Base-by-base conservation (phyloP, 176 grass and related monocot genomes). In the Zoysia pacifica region DNA sequence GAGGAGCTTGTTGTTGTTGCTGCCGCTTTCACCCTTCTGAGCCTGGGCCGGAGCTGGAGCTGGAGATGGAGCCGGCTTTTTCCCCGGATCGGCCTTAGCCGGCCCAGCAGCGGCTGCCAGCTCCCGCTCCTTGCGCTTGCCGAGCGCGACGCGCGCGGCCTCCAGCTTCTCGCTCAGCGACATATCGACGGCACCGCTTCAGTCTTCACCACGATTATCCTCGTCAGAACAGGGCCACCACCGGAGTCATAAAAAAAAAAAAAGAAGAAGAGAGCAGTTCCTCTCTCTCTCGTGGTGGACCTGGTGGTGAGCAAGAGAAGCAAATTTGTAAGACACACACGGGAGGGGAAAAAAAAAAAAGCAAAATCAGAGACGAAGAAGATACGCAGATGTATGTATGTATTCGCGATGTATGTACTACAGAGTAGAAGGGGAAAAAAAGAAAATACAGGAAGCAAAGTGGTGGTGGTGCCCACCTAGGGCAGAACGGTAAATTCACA, bases 111-210 rank as follows among this genome's bases (percentile, higher is more conserved):
- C 69, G 44, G 56, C 42, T 43, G 48, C 42, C n/a, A 45, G 72
- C 62, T 89, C 84, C 20, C 81, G 88, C 77, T 88, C 88, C 76
- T 93, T 93, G 56, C 88, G 91, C 79, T 93, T 93, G 73, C 91
- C 86, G 38, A 88, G 75, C 0, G 85, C 81, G 13, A 56, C 82
- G 83, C 91, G 91, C 63, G 91, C 77, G 54, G 85, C 91, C 56
- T 93, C 88, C 35, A 82, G 54, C 70, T 84, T 89, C 69, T 86
- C 82, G 70, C 81, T 90, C 7, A 90, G 83, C 13, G 91, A 93
- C 91, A 93, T 93, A 39, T 81, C 48, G 37, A 80, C 84, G 79
- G 79, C 80, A 61, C 6, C 15, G 48, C 19, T 61, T 49, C 43
- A 45, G 4, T 6, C 15, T 55, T 18, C 18, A 38, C 60, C 80